phyloP scores from a whole-genome alignment of 164 flowering plant species.

The Magnolia changhungtana region DNA sequence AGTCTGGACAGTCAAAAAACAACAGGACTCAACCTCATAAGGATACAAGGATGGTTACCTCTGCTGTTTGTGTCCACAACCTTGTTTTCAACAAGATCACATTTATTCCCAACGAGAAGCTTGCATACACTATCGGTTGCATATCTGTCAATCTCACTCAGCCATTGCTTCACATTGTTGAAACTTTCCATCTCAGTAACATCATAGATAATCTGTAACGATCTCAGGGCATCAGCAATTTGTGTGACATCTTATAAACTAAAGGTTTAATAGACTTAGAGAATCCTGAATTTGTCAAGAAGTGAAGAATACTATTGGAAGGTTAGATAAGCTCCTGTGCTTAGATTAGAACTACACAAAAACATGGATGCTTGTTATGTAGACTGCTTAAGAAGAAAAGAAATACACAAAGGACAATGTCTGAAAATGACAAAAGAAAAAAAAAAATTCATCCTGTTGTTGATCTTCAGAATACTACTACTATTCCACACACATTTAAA shows the following conservation, averaged over 20 bases:
- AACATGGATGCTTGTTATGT: not conserved
- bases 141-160: conserved; percentile 64
- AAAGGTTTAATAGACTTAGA: not conserved
- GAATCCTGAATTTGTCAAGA: not conserved
- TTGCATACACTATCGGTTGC: conserved; percentile 66
- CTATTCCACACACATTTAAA: not conserved
- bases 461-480: not conserved
- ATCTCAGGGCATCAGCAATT: conserved; percentile 3
- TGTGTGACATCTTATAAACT: not conserved
- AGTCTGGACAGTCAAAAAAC: not conserved
- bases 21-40: not conserved
- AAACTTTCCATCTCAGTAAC: conserved; percentile 68
- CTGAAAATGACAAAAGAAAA: not conserved
- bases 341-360: not conserved
- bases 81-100: conserved; percentile 59
- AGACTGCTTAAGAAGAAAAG: not conserved
- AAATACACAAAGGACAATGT: not conserved
- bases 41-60: conserved; percentile 25
- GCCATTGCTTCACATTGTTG: conserved; percentile 67
- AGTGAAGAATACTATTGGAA: not conserved
- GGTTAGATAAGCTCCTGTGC: not conserved
- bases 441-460: not conserved
- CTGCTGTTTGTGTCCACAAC: conserved; percentile 49
- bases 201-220: conserved; percentile 56
- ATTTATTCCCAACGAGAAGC: conserved; percentile 65